Evolutionary conservation across 2,329 filamentous ascomycete genomes (phyloP).

Genomic region (Phyllosticta paracitricarpa): DNA sequence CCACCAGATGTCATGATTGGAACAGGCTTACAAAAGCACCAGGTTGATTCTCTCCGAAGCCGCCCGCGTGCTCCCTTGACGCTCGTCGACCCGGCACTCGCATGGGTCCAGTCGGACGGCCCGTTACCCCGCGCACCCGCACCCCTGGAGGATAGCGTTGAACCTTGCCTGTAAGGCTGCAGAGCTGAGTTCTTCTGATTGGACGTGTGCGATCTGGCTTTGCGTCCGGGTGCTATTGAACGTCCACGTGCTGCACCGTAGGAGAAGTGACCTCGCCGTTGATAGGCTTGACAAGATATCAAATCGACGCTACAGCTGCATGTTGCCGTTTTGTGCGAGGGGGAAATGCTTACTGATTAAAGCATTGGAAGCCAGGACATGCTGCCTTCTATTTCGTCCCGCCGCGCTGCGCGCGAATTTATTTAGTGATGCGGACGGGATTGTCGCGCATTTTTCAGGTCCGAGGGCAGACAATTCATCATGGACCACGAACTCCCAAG

Average conservation of each 20-base stretch:
- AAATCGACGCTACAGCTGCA: neutral
- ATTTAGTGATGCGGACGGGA: neutral
- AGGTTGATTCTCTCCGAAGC: neutral
- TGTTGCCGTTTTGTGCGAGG: neutral
- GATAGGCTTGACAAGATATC: neutral
- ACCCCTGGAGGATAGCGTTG: neutral
- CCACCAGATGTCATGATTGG: neutral
- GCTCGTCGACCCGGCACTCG: neutral
- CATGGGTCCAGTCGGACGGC: neutral
- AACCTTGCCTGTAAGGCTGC: neutral
- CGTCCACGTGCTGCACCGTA: neutral
- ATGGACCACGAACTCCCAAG: constrained; percentile 2
- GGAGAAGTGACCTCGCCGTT: neutral
- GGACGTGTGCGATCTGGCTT: neutral
- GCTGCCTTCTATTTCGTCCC: neutral
- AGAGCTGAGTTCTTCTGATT: neutral
- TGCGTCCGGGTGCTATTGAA: neutral
- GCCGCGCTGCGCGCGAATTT: neutral
- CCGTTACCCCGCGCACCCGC: neutral
- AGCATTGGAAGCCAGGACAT: neutral
- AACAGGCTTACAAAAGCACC: neutral
- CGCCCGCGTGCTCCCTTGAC: neutral
- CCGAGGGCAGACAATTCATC: neutral
- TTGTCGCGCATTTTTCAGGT: neutral
- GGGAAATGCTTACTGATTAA: neutral